Evolutionary conservation across 768 basidiomycete species (phyloP).

Genomic region (Steccherinum ochraceum): DNA sequence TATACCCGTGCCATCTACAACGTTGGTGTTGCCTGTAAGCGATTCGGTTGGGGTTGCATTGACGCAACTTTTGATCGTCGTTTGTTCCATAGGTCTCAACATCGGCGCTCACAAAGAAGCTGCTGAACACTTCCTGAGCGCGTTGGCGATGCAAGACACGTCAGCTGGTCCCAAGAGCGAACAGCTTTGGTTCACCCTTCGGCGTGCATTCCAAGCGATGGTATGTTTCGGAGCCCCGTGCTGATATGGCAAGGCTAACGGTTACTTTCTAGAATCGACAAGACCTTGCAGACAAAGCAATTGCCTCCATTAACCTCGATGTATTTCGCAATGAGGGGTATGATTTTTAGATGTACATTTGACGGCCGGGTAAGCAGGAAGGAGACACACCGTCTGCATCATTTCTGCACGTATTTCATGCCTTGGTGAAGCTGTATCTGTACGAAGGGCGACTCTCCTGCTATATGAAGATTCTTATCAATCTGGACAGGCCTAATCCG

Average conservation of each 20-base stretch:
- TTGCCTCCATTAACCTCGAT: conserved; percentile 56
- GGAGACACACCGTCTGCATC: too few relatives aligned
- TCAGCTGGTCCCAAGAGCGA: conserved; percentile 67
- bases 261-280: conserved; percentile 51
- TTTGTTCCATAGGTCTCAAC: conserved; percentile 69
- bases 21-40: conserved; percentile 93
- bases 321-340: conserved; percentile 80
- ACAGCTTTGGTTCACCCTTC: conserved; percentile 86
- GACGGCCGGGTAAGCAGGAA: neutral
- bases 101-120: conserved; percentile 95
- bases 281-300: conserved; percentile 76
- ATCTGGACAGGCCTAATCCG: neutral
- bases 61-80: conserved; percentile 2
- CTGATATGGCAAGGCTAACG: too few relatives aligned
- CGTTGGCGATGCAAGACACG: conserved; percentile 71
- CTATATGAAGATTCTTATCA: too few relatives aligned
- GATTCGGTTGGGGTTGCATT: neutral
- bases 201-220: conserved; percentile 77
- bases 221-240: conserved; percentile 43
- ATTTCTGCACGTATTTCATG: too few relatives aligned
- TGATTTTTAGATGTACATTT: conserved; percentile 55
- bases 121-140: conserved; percentile 90
- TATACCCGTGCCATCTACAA: conserved; percentile 98
- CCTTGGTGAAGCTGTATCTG: neutral
- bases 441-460: too few relatives aligned